Conservation (phyloP, 768 basidiomycete species). For the Lyophyllum shimeji region DNA sequence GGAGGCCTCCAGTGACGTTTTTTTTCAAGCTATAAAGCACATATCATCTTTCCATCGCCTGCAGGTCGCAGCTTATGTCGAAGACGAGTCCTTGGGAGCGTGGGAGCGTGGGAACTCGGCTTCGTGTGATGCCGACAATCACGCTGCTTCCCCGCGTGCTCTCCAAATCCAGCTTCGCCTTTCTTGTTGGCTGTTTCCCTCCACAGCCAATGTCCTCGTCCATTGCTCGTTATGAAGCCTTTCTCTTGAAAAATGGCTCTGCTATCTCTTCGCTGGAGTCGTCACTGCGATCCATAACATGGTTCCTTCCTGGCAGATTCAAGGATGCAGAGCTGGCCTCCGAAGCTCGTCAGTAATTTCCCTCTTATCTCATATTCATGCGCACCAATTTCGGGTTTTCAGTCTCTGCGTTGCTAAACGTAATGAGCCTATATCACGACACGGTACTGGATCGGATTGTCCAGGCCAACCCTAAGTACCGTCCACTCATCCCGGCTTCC, state of each 20-base stretch:
- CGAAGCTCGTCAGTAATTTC: conserved; percentile 76
- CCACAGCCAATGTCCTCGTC: conserved; percentile 54
- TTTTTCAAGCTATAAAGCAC: neutral
- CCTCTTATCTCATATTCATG: conserved; percentile 1
- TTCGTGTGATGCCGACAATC: conserved; percentile 16
- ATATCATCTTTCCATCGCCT: neutral
- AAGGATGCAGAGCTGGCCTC: conserved; percentile 96
- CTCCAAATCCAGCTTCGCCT: conserved; percentile 1
- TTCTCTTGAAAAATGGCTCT: conserved; percentile 81
- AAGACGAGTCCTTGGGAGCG: neutral
- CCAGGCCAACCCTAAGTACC: conserved; percentile 65
- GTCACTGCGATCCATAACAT: conserved; percentile 84
- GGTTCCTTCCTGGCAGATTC: conserved; percentile 95
- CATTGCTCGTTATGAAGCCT: conserved; percentile 74
- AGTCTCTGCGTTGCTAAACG: conserved; percentile 89
- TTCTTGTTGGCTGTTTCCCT: conserved; percentile 4
- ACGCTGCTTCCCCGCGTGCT: conserved; percentile 9
- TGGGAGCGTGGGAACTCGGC: conserved; percentile 9
- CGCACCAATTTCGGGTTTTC: conserved; percentile 18
- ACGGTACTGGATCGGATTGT: conserved; percentile 75
- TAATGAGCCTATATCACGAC: conserved; percentile 94
- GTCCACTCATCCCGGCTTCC: conserved; percentile 72
- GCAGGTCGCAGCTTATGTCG: neutral
- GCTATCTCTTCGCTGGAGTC: conserved; percentile 89
- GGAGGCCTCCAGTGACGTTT: neutral